A percentile compares a stretch with the other conserved stretches of the same genome.
Conservation (phyloP, 345 rosid species). For the Capsella bursapastoris region DNA sequence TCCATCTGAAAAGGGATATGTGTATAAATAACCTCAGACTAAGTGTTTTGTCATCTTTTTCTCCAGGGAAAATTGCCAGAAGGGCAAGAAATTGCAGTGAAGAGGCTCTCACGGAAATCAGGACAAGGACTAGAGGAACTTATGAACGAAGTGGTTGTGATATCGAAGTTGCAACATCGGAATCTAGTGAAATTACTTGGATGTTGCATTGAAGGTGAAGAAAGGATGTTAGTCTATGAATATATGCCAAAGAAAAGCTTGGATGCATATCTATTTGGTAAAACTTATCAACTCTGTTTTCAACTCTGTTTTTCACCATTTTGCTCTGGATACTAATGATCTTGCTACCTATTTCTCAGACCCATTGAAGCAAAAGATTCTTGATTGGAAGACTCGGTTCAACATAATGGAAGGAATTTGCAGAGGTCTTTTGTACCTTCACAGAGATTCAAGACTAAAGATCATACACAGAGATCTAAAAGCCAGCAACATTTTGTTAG, state of each 20-base stretch:
- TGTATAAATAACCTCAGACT: slow-evolving; percentile 19
- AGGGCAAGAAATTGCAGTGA: slow-evolving; percentile 63
- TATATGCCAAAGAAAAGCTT: slow-evolving; percentile 53
- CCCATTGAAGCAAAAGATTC: slow-evolving; percentile 28
- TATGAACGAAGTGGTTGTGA: slow-evolving; percentile 61
- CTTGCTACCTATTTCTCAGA: slow-evolving; percentile 29
- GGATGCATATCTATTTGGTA: slow-evolving; percentile 53
- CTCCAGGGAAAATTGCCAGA: slow-evolving; percentile 53
- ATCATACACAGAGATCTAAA: slow-evolving; percentile 62
- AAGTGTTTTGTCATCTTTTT: not conserved
- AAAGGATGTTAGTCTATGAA: slow-evolving; percentile 63
- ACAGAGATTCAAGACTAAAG: slow-evolving; percentile 56
- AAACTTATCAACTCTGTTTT: slow-evolving; percentile 24
- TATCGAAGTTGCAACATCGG: slow-evolving; percentile 67
- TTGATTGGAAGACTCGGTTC: slow-evolving; percentile 51
- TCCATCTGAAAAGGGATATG: slow-evolving; percentile 17
- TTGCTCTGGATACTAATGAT: not conserved
- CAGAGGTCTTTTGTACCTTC: slow-evolving; percentile 56
- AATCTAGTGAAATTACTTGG: slow-evolving; percentile 68
- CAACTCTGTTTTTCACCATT: not conserved
- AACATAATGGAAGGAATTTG: slow-evolving; percentile 56
- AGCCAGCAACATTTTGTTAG: slow-evolving; percentile 57
- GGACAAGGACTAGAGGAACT: slow-evolving; percentile 70
- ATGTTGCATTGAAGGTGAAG: slow-evolving; percentile 63
- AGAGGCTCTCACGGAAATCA: slow-evolving; percentile 59